Base-by-base conservation (phyloP, 2,329 filamentous ascomycete species). In the Amauroascus verrucosus region DNA sequence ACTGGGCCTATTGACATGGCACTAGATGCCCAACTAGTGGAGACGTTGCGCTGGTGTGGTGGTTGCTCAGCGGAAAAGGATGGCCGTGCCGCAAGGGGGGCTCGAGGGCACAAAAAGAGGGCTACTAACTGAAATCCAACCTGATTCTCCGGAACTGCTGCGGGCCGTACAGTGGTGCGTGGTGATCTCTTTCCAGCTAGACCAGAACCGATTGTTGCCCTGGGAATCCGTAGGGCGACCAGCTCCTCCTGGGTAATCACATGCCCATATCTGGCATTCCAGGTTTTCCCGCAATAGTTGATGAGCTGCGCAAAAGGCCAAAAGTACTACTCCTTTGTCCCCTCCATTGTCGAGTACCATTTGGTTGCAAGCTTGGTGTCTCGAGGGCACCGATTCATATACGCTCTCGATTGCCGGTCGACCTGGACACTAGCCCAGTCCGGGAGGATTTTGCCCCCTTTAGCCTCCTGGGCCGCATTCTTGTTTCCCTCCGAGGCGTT, bases 161-260 rank as follows among this genome's bases (percentile, higher is more conserved):
- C 18, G 8, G 43, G 32, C 11, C 6, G 18, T 9, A 38, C 35
- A 5, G 35, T 5, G 6, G 35, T 38, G 11, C 55, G 51, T 8
- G 35, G 33, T 14, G 40, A 45, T 37, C 55, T 30, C 3, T 13
- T 41, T 24, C 14, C 5, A 2, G 55, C 55, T 11, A 56, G 20
- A 4, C 55, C 51, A 18, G 52, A 38, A 1, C 24, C 40, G 28
- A 54, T 49, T 9, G 9, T 28, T 16, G 22, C 48, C 22, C 55
- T 37, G n/a, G 41, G 49, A 33, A 52, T 41, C 1, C 55, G 55
- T 7, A 57, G 14, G n/a, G 53, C 55, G 1, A 54, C 55, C 3
- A 54, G 28, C 24, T 57, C 55, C 26, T 38, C 16, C n/a, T 54
- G 35, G 14, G 55, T 48, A 18, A 57, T 57, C 22, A 57, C 13